A percentile compares a stretch with the other conserved stretches of the same genome.
These are phyloP conservation scores for Naganishia onofrii DNA, from an alignment of 768 basidiomycete genomes.

Conservation along the genomic window DNA sequence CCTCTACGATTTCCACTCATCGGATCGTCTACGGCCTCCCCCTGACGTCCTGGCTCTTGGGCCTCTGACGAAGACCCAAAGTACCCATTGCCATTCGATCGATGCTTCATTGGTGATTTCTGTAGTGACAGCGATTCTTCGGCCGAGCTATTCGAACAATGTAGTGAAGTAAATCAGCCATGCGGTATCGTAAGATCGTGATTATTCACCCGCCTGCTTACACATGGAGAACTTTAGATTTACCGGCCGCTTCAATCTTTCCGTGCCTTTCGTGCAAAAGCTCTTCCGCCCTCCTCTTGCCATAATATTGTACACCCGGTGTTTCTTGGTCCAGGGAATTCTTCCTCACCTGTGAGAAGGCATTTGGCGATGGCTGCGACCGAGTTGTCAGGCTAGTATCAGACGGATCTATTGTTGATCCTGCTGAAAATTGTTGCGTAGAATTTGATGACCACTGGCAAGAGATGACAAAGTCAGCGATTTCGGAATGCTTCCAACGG, in stretches of 20 bases:
- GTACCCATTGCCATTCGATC: background rate
- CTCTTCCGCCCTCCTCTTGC: conserved; percentile 19
- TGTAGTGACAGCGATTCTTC: conserved; percentile 16
- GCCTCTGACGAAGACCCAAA: background rate
- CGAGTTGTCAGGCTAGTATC: background rate
- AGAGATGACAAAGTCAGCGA: background rate
- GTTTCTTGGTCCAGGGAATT: conserved; percentile 8
- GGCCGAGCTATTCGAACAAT: background rate
- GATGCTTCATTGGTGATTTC: conserved; percentile 9
- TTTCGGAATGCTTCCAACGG: background rate
- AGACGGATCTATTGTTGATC: background rate
- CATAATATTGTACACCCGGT: background rate
- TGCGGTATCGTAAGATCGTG: too few relatives aligned
- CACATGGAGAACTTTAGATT: conserved; percentile 20
- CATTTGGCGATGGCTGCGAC: background rate
- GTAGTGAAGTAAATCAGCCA: too few relatives aligned
- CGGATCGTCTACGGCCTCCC: background rate
- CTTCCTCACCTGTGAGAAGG: background rate
- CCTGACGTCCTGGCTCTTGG: background rate
- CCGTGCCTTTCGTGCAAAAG: conserved; percentile 9
- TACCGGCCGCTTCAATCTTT: conserved; percentile 11
- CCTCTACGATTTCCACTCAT: conserved; percentile 4
- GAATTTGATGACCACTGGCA: background rate
- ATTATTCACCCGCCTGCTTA: too few relatives aligned
- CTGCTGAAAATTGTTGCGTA: background rate